Evolutionary conservation across 1,284 basidiomycete species (phyloP).

Genomic region (Fomes fomentarius): DNA sequence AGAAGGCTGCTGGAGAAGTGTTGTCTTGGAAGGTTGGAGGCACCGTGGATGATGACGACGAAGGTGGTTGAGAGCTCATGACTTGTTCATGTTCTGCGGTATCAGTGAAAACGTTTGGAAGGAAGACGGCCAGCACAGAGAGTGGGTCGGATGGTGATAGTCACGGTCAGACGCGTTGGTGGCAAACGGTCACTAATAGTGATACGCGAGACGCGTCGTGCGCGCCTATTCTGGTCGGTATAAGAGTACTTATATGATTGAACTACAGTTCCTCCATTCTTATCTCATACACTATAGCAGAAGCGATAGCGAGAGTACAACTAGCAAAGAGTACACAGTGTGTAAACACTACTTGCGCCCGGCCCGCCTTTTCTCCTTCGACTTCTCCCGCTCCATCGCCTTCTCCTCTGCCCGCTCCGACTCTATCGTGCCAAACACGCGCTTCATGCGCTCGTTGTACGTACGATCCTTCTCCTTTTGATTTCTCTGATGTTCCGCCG

Average conservation of each 20-base stretch:
- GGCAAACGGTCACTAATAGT: too few relatives aligned
- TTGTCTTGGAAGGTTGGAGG: constrained; percentile 23
- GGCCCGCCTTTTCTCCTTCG: constrained; percentile 74
- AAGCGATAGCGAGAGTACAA: too few relatives aligned
- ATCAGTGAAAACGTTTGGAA: not conserved
- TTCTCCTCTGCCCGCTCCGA: constrained; percentile 96
- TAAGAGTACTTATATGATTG: too few relatives aligned
- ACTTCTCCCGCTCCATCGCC: constrained; percentile 84
- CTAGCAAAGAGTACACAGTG: too few relatives aligned
- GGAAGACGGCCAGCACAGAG: too few relatives aligned
- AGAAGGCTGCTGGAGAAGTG: constrained; percentile 14
- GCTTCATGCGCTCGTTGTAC: constrained; percentile 84
- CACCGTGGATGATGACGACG: constrained; percentile 3
- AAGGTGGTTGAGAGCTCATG: constrained; percentile 21
- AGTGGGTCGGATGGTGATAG: too few relatives aligned
- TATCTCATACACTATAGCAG: too few relatives aligned
- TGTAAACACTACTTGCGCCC: constrained; percentile 71
- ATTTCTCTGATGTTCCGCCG: constrained; percentile 83
- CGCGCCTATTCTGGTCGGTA: too few relatives aligned
- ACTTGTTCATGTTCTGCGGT: not conserved
- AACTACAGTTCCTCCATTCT: too few relatives aligned
- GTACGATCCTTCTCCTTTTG: constrained; percentile 82
- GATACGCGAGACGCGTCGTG: not conserved
- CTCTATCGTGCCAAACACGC: constrained; percentile 82
- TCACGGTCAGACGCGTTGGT: too few relatives aligned